Percentiles rank a stretch among this genome's conserved stretches.
phyloP scores from a whole-genome alignment of 208 protist genomes.

The Lotmaria passim region DNA sequence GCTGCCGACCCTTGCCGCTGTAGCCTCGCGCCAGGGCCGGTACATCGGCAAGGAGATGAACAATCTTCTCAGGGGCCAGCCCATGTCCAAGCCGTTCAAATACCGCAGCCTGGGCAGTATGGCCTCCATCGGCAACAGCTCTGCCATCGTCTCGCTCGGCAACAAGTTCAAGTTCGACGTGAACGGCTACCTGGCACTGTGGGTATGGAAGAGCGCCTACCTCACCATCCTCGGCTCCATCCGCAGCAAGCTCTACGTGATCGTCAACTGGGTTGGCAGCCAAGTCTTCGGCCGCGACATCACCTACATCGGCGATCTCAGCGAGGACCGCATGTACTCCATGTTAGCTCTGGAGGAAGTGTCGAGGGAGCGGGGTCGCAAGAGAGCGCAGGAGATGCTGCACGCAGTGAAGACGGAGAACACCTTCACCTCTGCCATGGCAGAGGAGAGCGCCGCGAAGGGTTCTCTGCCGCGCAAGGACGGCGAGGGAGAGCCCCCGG shows the following conservation, averaged over 20 bases:
- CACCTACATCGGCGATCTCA: conserved; percentile 86
- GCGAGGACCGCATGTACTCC: conserved; percentile 72
- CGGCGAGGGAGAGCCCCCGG: conserved; percentile 8
- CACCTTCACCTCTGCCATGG: conserved; percentile 49
- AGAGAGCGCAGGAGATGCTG: conserved; percentile 55
- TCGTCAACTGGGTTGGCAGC: conserved; percentile 86
- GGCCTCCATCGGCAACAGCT: conserved; percentile 74
- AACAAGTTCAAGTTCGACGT: conserved; percentile 63
- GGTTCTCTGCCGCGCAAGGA: conserved; percentile 51
- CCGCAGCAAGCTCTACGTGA: conserved; percentile 82
- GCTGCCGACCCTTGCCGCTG: conserved; percentile 78
- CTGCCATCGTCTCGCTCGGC: conserved; percentile 76
- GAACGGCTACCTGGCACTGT: conserved; percentile 77
- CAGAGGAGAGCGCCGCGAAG: conserved; percentile 37
- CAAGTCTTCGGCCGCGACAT: conserved; percentile 83
- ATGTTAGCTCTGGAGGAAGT: conserved; percentile 64
- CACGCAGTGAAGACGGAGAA: conserved; percentile 34
- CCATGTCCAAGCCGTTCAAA: conserved; percentile 50
- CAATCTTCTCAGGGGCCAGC: conserved; percentile 38
- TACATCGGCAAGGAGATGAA: conserved; percentile 82
- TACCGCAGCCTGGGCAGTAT: conserved; percentile 86
- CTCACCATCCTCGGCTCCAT: conserved; percentile 84
- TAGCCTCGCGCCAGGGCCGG: conserved; percentile 81
- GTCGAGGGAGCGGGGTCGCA: conserved; percentile 57
- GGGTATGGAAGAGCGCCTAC: conserved; percentile 88